Evolutionary conservation across 805 yeast species (phyloP).

Genomic region (Zygoascus tannicola): DNA sequence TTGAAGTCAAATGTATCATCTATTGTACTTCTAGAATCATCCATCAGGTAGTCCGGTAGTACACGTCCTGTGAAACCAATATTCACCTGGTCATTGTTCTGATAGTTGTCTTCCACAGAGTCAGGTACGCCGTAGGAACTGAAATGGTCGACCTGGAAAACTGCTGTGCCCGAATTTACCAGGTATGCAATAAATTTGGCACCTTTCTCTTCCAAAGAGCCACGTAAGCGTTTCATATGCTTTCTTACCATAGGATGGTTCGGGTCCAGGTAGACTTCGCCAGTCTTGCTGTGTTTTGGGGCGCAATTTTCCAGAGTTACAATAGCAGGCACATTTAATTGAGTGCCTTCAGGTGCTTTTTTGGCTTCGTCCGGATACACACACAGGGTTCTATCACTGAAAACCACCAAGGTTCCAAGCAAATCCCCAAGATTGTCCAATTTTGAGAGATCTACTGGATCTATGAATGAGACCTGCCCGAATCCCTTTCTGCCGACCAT

Average conservation of each 20-base stretch:
- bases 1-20: too few species aligned
- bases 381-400: constrained; percentile 50
- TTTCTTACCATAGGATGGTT: constrained; percentile 52
- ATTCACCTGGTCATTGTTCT: constrained; percentile 36
- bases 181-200: constrained; percentile 76
- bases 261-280: constrained; percentile 56
- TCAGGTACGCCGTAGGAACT: constrained; percentile 78
- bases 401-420: constrained; percentile 53
- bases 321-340: constrained; percentile 63
- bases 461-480: constrained; percentile 60
- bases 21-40: too few species aligned
- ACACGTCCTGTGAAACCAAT: too few species aligned
- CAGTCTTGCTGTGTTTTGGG: constrained; percentile 54
- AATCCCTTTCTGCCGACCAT: constrained; percentile 63
- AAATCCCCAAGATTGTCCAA: constrained; percentile 49
- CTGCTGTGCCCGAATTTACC: constrained; percentile 65
- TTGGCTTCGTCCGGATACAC: constrained; percentile 58
- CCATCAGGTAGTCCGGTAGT: too few species aligned
- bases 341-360: constrained; percentile 60
- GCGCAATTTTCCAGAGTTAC: constrained; percentile 68
- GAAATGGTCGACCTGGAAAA: constrained; percentile 80
- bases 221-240: constrained; percentile 36
- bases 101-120: constrained; percentile 39
- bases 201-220: constrained; percentile 48
- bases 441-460: constrained; percentile 70